These are phyloP conservation scores for Fusarium graminum DNA, from an alignment of 2,329 filamentous ascomycete genomes.

Conservation along the genomic window DNA sequence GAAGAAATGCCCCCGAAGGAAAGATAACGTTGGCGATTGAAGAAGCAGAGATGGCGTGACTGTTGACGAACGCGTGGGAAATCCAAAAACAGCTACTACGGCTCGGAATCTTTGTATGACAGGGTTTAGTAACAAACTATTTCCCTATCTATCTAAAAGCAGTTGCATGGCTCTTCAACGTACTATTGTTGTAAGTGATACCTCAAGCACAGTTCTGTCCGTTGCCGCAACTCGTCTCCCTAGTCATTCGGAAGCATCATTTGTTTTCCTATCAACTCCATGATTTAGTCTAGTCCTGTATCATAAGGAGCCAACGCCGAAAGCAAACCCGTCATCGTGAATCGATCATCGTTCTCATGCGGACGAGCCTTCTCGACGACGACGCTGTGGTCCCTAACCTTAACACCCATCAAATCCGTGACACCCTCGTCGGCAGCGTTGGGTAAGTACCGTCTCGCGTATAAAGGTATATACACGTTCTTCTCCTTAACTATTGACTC, in stretches of 20 bases:
- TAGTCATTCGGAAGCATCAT: background rate
- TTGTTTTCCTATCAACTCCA: background rate
- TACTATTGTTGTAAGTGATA: background rate
- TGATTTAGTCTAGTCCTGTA: background rate
- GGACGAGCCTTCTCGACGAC: slow-evolving; percentile 9
- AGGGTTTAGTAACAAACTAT: background rate
- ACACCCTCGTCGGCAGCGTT: background rate
- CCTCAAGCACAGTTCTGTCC: background rate
- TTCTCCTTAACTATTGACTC: slow-evolving; percentile 20
- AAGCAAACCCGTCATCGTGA: slow-evolving; percentile 20
- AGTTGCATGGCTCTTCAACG: background rate
- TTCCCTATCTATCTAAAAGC: background rate
- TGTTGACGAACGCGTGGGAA: too few species aligned
- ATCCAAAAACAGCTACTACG: too few species aligned
- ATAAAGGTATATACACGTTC: slow-evolving; percentile 11
- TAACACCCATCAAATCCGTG: slow-evolving; percentile 17
- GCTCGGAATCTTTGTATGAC: background rate
- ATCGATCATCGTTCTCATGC: background rate
- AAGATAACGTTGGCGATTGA: too few species aligned
- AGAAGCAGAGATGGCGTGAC: too few species aligned
- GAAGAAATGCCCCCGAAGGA: too few species aligned
- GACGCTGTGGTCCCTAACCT: slow-evolving; percentile 32
- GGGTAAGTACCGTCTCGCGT: slow-evolving; percentile 26
- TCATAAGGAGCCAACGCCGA: slow-evolving; percentile 16
- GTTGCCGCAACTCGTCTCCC: background rate